Conservation (phyloP, 2,329 filamentous ascomycete species). For the Berkeleyomyces basicola region DNA sequence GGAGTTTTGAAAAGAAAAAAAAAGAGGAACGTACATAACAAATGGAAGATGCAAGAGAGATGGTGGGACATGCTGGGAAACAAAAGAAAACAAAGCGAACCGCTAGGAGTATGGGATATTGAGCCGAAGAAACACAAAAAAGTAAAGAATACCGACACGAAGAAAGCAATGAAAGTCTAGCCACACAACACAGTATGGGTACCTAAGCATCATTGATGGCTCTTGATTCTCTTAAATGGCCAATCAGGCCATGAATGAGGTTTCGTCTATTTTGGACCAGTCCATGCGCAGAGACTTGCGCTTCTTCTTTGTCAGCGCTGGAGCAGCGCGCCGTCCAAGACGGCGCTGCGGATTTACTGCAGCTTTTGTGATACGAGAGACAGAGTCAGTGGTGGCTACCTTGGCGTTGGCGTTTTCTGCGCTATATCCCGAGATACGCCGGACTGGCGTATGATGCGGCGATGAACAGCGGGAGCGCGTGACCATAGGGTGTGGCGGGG, state of each 20-base stretch:
- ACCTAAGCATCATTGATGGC: background rate
- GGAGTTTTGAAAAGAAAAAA: too few species aligned
- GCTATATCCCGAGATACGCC: background rate
- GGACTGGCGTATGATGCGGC: background rate
- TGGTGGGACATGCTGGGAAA: background rate
- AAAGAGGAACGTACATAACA: background rate
- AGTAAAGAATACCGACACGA: background rate
- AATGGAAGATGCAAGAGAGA: background rate
- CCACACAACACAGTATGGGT: background rate
- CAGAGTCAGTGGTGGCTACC: background rate
- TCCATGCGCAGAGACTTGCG: background rate
- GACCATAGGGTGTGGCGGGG: constrained; percentile 1
- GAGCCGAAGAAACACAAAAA: background rate
- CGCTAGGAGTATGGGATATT: background rate
- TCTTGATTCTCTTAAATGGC: background rate
- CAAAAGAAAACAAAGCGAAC: background rate
- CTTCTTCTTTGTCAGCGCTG: background rate
- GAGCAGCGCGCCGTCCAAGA: background rate
- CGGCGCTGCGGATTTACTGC: background rate
- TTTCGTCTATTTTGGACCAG: constrained; percentile 1
- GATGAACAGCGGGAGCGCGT: constrained; percentile 1
- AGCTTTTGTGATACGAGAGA: background rate
- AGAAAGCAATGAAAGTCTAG: background rate
- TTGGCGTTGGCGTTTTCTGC: background rate
- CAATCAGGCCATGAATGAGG: constrained; percentile 2